A percentile compares a stretch with the other conserved stretches of the same genome.
Evolutionary conservation across 495 filamentous ascomycete species (phyloP).

Genomic region (Rhypophila decipiens): DNA sequence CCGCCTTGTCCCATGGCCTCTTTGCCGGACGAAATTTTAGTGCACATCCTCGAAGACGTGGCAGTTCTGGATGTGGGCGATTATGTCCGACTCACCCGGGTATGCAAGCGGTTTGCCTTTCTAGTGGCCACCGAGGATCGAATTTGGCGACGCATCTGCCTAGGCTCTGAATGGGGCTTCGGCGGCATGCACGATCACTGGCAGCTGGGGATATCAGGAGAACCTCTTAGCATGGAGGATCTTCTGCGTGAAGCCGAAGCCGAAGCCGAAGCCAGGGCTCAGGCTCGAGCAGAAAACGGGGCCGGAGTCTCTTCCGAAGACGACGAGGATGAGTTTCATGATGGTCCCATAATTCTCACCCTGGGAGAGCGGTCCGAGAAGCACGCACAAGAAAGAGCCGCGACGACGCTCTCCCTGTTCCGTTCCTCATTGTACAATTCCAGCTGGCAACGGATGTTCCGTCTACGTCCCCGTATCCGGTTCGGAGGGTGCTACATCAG

Average conservation of each 20-base stretch:
- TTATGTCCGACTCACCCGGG: slow-evolving; percentile 70
- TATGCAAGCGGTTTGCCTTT: slow-evolving; percentile 83
- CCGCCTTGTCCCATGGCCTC: slow-evolving; percentile 72
- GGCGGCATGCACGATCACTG: slow-evolving; percentile 79
- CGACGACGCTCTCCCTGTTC: slow-evolving; percentile 33
- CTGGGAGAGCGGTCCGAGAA: slow-evolving; percentile 19
- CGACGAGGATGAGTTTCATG: slow-evolving; percentile 5
- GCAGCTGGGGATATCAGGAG: slow-evolving; percentile 56
- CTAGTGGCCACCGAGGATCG: slow-evolving; percentile 76
- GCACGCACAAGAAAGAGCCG: slow-evolving; percentile 23
- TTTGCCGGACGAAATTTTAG: slow-evolving; percentile 76
- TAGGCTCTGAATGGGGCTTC: slow-evolving; percentile 68
- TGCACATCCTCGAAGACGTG: slow-evolving; percentile 51
- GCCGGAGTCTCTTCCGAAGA: too few species aligned
- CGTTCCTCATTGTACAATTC: slow-evolving; percentile 35
- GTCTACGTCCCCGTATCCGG: slow-evolving; percentile 73
- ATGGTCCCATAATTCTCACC: slow-evolving; percentile 14
- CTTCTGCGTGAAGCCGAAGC: slow-evolving; percentile 19
- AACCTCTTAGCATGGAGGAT: slow-evolving; percentile 40
- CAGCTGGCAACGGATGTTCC: slow-evolving; percentile 66
- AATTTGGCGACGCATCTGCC: slow-evolving; percentile 80
- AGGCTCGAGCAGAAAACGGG: slow-evolving; percentile 2
- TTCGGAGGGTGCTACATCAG: slow-evolving; percentile 94
- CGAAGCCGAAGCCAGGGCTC: background rate
- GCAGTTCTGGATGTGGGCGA: slow-evolving; percentile 72